Evolutionary conservation across 1,284 basidiomycete genomes (phyloP).

Genomic region (Ustilago shanxiensis): DNA sequence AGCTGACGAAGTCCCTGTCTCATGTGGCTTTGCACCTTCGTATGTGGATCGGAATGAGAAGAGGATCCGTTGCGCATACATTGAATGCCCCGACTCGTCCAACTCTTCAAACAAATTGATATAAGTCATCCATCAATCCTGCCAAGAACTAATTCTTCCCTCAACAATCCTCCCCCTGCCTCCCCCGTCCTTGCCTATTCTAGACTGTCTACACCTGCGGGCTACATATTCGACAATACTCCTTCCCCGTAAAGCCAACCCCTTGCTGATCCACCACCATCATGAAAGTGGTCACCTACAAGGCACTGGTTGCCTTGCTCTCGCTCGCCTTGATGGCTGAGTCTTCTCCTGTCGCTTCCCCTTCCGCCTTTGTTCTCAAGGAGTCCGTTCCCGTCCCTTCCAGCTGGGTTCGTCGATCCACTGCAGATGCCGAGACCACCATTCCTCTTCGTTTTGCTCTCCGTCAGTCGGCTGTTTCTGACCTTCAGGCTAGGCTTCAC

Average conservation of each 20-base stretch:
- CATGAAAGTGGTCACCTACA: slow-evolving; percentile 40
- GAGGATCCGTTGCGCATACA: slow-evolving; percentile 14
- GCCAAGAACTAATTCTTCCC: neutral
- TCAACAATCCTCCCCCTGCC: neutral
- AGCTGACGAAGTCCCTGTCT: too few species aligned
- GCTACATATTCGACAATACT: neutral
- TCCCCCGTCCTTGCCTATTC: neutral
- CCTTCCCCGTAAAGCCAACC: neutral
- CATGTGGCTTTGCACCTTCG: too few species aligned
- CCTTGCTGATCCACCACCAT: neutral
- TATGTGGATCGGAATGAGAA: neutral
- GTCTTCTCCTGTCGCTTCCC: slow-evolving; percentile 29
- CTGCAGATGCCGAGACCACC: slow-evolving; percentile 26
- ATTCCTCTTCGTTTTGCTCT: slow-evolving; percentile 58
- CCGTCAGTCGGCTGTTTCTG: slow-evolving; percentile 37
- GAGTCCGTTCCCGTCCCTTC: slow-evolving; percentile 45
- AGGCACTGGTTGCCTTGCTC: slow-evolving; percentile 48
- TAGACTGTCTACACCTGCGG: neutral
- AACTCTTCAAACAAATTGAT: slow-evolving; percentile 18
- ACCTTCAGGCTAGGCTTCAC: slow-evolving; percentile 42
- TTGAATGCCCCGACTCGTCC: neutral
- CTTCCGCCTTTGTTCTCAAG: slow-evolving; percentile 34
- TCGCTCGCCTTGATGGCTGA: slow-evolving; percentile 48
- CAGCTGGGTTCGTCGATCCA: slow-evolving; percentile 49
- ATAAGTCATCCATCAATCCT: slow-evolving; percentile 18